Percentiles rank a stretch among this genome's conserved stretches.
phyloP scores from a whole-genome alignment of 768 basidiomycete species.

The Amylocystis lapponica region DNA sequence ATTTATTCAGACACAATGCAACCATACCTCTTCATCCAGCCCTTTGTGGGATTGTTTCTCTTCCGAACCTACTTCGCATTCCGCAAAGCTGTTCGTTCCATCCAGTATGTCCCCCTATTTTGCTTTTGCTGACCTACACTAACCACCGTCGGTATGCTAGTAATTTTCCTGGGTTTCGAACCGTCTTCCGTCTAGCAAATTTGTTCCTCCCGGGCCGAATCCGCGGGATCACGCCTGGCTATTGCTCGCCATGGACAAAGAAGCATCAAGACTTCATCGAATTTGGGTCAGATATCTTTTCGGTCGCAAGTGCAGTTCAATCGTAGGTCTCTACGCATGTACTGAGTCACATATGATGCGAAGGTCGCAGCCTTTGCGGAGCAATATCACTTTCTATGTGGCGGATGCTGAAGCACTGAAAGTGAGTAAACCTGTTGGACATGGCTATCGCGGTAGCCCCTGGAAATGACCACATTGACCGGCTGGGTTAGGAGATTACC shows the following conservation, averaged over 20 bases:
- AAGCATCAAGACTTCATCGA: conserved; percentile 19
- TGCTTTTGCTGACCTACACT: not conserved
- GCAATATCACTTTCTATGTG: conserved; percentile 6
- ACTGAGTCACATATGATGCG: too few species aligned
- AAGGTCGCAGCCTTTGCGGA: not conserved
- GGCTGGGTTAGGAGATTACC: conserved; percentile 47
- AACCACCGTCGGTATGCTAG: not conserved
- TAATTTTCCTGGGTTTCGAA: conserved; percentile 12
- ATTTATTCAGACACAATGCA: too few species aligned
- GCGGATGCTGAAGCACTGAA: conserved; percentile 12
- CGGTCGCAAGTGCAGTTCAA: conserved; percentile 14
- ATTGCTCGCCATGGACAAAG: conserved; percentile 10
- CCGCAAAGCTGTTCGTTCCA: conserved; percentile 12
- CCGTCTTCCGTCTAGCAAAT: conserved; percentile 9
- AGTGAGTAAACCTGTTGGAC: conserved; percentile 4
- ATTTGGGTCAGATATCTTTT: conserved; percentile 18
- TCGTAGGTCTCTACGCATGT: conserved; percentile 3
- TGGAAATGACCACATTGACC: too few species aligned
- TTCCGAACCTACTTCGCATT: conserved; percentile 11
- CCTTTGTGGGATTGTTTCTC: conserved; percentile 8
- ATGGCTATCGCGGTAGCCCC: not conserved
- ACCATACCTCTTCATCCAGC: conserved; percentile 6
- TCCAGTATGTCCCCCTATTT: conserved; percentile 10
- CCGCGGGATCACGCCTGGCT: conserved; percentile 13
- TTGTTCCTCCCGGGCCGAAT: conserved; percentile 13